Base-by-base conservation (phyloP, 768 basidiomycete genomes). In the Gyrodon lividus region DNA sequence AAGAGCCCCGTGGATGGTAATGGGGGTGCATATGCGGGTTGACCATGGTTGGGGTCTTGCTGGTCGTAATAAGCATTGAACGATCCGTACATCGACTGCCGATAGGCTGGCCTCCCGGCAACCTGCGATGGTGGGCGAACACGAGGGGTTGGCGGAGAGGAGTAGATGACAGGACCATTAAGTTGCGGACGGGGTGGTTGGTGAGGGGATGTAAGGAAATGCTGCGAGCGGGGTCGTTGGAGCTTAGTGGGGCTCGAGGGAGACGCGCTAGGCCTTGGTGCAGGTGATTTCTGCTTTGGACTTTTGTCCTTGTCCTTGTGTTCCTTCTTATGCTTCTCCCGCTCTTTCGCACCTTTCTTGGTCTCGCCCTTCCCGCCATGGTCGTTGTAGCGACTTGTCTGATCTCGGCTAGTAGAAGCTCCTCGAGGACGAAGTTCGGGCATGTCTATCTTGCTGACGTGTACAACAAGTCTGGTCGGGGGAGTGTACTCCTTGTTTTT, bases 381-480 rank as follows among this genome's bases (percentile, higher is more conserved):
- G 1, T 30, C 35, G 28, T 57, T 52, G 13, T 24, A 46, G 19
- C 35, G 48, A 5, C 20, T 5, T 14, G 10, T 28, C 7, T 35
- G 54, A 8, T 17, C 41, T 31, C 31, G 17, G 2, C 30, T n/a
- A n/a, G n/a, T n/a, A n/a, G n/a, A 39, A 16, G 49, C 28, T 0
- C 59, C 24, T 19, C 60, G 54, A 4, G 63, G 60, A 5, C 52
- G 78, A 14, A 93, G 77, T 63, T 93, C 90, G 0, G 89, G 90
- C 82, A 93, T 92, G 13, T 84, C 74, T 43, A 93, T 90, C 74
- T 92, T 92, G 75, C 89, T 89, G 16, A 93, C 68, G 65, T 92
- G 89, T 2, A 92, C 76, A 0, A 76, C 77, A 0, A 93, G 74
- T 54, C 77, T 83, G 30, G 74, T 77, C 1, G 89, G 90, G 1